Evolutionary conservation across 306 rosid species (phyloP), one percentile per base, ranked within the genome.

Genomic region (Trifolium subterraneum): DNA sequence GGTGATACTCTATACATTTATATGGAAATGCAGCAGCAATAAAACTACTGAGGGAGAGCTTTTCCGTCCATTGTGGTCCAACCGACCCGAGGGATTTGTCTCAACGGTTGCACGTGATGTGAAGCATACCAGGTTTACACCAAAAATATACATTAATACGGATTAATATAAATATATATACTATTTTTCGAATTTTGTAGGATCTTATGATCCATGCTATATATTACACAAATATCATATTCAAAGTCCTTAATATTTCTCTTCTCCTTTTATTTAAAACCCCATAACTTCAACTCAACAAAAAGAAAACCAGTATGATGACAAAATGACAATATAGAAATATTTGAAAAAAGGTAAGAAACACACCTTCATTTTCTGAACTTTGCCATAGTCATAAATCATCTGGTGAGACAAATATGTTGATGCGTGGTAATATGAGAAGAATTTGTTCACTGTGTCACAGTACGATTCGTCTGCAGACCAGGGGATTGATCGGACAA

Each of bases 371-470:
- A 92, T 56, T 86, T 81, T 90, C 86, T 90, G 93, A 67, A 95
- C 82, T 64, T 86, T 79, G 48, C 99, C 96, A 58, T 84, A 77
- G 80, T 87, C 90, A 31, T 62, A 85, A 74, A 95, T 84, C 88
- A 95, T 92, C 85, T 90, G 96, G 87, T 95, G 99, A 16, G 91
- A 92, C 84, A 95, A 81, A 86, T 95, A 95, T 78, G 84, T 79
- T 51, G 97, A 76, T 80, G 80, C 88, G 69, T 92, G 96, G 82
- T 90, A 92, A 44, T 78, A 68, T 73, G 84, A 79, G 78, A 95
- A 95, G 86, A 88, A 95, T 2, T 77, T 87, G 71, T 83, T 76
- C 64, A 95, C 86, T 2, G 88, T 77, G 33, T 90, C 90, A 78
- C 87, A 81, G 69, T 87, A 92, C 39, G 99, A 50, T 15, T 88